Percentiles rank a stretch among this genome's conserved stretches.
These are phyloP conservation scores for Chloropicon primus DNA, from an alignment of 139 green algal genomes.

Conservation along the genomic window DNA sequence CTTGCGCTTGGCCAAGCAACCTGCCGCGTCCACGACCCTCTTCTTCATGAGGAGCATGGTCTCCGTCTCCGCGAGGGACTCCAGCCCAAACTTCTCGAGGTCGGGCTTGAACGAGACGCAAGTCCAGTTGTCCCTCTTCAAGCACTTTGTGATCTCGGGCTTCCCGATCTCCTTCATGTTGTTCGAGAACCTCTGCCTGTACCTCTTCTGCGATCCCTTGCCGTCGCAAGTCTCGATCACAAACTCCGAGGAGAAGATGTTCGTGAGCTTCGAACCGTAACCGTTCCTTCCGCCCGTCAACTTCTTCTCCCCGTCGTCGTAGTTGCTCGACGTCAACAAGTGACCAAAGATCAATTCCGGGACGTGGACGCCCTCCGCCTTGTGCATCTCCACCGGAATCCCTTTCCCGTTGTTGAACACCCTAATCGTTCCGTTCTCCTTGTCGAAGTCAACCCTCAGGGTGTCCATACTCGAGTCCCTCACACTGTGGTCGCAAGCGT, in stretches of 20 bases:
- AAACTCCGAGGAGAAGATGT: constrained; percentile 99
- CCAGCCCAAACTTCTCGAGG: constrained; percentile 91
- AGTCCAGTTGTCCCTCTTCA: constrained; percentile 90
- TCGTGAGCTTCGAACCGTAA: constrained; percentile 97
- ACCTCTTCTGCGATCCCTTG: constrained; percentile 41
- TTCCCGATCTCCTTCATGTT: constrained; percentile 66
- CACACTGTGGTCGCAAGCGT: constrained; percentile 98
- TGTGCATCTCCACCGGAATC: constrained; percentile 88
- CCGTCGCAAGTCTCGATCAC: constrained; percentile 90
- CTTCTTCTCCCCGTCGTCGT: constrained; percentile 97
- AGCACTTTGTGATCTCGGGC: constrained; percentile 72
- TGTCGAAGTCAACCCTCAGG: constrained; percentile 32
- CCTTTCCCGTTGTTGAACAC: constrained; percentile 93
- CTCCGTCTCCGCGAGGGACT: constrained; percentile 53
- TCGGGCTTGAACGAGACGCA: constrained; percentile 92
- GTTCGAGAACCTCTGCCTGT: constrained; percentile 57
- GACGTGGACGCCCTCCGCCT: constrained; percentile 83
- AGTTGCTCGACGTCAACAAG: constrained; percentile 96
- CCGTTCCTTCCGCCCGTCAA: constrained; percentile 95
- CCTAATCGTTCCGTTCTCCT: constrained; percentile 13
- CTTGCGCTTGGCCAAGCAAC: constrained; percentile 70
- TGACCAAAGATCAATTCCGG: constrained; percentile 98
- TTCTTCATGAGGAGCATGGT: constrained; percentile 85
- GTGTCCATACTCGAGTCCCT: constrained; percentile 84
- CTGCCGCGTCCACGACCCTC: constrained; percentile 88